Evolutionary conservation across 192 early-diverging fungal species (phyloP).

Genomic region (Backusella luteola): DNA sequence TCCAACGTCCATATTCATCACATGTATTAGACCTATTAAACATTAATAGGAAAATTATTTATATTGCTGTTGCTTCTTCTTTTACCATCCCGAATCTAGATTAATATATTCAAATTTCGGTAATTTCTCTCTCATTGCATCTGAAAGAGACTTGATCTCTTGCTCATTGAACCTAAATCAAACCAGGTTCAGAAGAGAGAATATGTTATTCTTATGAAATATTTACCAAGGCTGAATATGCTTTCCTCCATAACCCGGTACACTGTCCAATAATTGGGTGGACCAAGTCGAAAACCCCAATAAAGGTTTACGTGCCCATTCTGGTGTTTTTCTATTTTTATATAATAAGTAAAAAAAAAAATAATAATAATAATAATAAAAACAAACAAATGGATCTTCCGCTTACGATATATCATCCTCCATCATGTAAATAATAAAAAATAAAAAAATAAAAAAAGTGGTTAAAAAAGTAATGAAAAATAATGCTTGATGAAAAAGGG

Average conservation of each 20-base stretch:
- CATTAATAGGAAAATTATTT: neutral
- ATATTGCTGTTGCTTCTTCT: neutral
- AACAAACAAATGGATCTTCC: neutral
- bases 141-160: slow-evolving; percentile 25
- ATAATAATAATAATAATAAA: too few relatives aligned
- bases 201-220: neutral
- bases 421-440: neutral
- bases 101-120: slow-evolving; percentile 36
- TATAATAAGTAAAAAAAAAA: neutral
- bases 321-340: slow-evolving; percentile 12
- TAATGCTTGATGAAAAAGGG: neutral
- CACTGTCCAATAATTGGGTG: slow-evolving; percentile 33
- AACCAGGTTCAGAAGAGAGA: neutral
- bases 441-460: neutral
- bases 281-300: slow-evolving; percentile 40
- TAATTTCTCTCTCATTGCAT: slow-evolving; percentile 28
- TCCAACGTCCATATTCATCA: slow-evolving; percentile 34
- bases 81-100: slow-evolving; percentile 39
- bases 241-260: slow-evolving; percentile 34
- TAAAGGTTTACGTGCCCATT: slow-evolving; percentile 26
- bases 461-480: neutral
- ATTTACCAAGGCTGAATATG: slow-evolving; percentile 29
- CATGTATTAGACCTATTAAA: slow-evolving; percentile 18
- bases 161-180: slow-evolving; percentile 30
- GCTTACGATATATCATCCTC: neutral